Conservation (phyloP, 441 rosid species). For the Pelargonium hybrid region DNA sequence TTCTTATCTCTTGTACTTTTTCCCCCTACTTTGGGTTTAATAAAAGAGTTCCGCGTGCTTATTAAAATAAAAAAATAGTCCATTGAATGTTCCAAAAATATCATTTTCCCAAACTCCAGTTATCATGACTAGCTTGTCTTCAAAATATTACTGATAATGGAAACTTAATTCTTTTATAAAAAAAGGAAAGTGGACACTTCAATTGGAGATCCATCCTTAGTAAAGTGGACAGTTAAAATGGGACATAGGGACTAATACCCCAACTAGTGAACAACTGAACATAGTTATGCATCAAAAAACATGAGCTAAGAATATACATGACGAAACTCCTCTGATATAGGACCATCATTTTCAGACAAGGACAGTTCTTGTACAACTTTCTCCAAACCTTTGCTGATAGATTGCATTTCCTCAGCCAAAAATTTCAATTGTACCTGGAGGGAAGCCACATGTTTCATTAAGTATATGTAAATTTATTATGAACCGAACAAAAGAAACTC, state of each 20-base stretch:
- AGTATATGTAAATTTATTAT: neutral
- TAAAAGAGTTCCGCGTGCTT: no score
- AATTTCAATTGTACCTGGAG: constrained; percentile 79
- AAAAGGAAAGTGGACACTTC: neutral
- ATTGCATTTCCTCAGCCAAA: constrained; percentile 97
- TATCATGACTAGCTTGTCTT: neutral
- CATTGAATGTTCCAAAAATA: no score
- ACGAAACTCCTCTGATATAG: constrained; percentile 54
- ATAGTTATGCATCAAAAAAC: neutral
- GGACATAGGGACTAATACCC: neutral
- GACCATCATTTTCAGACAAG: constrained; percentile 78
- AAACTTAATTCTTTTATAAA: neutral
- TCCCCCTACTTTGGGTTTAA: no score
- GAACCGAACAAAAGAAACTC: neutral
- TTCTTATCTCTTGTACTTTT: no score
- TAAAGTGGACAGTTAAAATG: neutral
- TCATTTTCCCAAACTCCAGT: neutral
- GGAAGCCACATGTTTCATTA: constrained; percentile 11
- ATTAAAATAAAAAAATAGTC: no score
- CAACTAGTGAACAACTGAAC: neutral
- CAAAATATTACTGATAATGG: neutral
- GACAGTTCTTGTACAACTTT: constrained; percentile 80
- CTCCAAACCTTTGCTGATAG: constrained; percentile 83
- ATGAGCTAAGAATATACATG: constrained; percentile 33
- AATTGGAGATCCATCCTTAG: neutral